Conservation (phyloP, 2,329 filamentous ascomycete genomes). For the Colletotrichum lindemuthianum region DNA sequence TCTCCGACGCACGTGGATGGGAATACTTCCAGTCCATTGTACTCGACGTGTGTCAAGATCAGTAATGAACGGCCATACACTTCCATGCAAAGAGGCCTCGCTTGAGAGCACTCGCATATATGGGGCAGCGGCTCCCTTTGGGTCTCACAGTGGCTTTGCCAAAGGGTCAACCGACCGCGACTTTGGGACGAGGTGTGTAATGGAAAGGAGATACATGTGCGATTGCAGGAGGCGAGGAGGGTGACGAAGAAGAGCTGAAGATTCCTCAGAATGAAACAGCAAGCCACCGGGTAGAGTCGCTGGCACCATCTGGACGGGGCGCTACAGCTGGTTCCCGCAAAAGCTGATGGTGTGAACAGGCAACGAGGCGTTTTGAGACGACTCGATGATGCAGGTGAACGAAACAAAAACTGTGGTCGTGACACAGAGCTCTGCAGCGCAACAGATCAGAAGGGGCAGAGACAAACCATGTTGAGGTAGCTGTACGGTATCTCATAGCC, state of each 20-base stretch:
- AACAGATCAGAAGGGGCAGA: slow-evolving; percentile 11
- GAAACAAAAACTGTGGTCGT: slow-evolving; percentile 24
- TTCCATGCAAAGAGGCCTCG: neutral
- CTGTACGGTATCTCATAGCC: slow-evolving; percentile 10
- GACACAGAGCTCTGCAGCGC: slow-evolving; percentile 33
- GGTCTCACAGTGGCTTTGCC: slow-evolving; percentile 28
- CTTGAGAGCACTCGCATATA: slow-evolving; percentile 10
- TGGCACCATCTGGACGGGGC: slow-evolving; percentile 30
- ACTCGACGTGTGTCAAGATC: slow-evolving; percentile 7
- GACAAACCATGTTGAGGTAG: slow-evolving; percentile 26
- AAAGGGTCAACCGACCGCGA: slow-evolving; percentile 10
- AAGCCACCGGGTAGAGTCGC: slow-evolving; percentile 27
- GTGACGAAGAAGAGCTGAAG: slow-evolving; percentile 23
- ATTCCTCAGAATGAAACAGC: slow-evolving; percentile 31
- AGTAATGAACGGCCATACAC: neutral
- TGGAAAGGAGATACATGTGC: neutral
- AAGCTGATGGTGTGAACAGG: slow-evolving; percentile 28
- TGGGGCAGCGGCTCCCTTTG: neutral
- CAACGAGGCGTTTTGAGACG: slow-evolving; percentile 27
- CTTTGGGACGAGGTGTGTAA: neutral
- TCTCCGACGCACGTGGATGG: slow-evolving; percentile 25
- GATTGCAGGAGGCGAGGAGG: neutral
- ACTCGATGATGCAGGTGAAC: slow-evolving; percentile 36
- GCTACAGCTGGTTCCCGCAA: slow-evolving; percentile 33
- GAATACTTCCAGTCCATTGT: slow-evolving; percentile 14